Evolutionary conservation across 192 early-diverging fungal species (phyloP).

Genomic region (Thoreauomyces humboldtii): DNA sequence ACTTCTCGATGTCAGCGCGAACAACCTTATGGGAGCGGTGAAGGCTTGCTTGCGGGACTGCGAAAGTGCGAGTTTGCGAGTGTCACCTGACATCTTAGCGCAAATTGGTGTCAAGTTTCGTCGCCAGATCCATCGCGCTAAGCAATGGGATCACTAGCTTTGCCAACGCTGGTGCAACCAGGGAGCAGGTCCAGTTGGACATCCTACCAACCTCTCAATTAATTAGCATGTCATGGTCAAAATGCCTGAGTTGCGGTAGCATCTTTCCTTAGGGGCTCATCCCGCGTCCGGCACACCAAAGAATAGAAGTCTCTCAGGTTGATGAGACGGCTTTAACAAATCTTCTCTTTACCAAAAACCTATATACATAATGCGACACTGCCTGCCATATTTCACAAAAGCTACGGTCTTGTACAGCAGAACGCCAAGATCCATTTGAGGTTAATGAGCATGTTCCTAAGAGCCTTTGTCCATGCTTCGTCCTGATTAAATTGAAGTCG

Average conservation of each 20-base stretch:
- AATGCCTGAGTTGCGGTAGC: too few relatives aligned
- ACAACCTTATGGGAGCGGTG: conserved; percentile 44
- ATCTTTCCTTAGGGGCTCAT: too few relatives aligned
- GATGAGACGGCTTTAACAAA: too few relatives aligned
- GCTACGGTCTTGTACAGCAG: conserved; percentile 32
- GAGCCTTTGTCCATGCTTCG: conserved; percentile 87
- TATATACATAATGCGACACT: background rate
- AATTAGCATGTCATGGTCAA: too few relatives aligned
- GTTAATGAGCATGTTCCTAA: conserved; percentile 85
- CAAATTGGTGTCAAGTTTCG: conserved; percentile 25
- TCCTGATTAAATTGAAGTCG: conserved; percentile 84
- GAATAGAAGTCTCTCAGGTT: too few relatives aligned
- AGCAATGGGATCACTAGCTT: conserved; percentile 16
- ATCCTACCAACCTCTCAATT: too few relatives aligned
- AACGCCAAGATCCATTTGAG: conserved; percentile 88
- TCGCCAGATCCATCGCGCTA: conserved; percentile 11
- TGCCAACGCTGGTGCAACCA: too few relatives aligned
- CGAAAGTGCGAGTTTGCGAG: conserved; percentile 36
- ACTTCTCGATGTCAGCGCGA: too few relatives aligned
- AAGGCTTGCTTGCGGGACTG: conserved; percentile 40
- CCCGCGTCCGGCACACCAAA: too few relatives aligned
- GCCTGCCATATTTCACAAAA: too few relatives aligned
- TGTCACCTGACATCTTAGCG: background rate
- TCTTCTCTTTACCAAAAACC: background rate
- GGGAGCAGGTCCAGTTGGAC: too few relatives aligned